Conservation (phyloP, 257 asterid genomes). For the Solanum bulbocastanum region DNA sequence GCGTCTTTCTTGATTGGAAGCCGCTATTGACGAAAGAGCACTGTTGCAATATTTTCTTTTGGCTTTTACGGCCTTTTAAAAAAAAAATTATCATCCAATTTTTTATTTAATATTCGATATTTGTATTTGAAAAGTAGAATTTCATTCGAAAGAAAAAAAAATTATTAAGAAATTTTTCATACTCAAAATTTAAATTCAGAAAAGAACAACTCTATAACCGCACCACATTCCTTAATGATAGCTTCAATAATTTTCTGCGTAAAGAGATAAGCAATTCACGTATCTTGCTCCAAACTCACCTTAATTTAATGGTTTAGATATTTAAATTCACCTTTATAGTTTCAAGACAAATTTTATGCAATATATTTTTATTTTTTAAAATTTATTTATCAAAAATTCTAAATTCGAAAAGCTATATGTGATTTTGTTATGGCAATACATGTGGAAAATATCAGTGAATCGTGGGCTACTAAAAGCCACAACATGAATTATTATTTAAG, state of each 20-base stretch:
- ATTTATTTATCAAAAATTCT: neutral
- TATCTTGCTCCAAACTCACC: neutral
- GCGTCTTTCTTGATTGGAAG: neutral
- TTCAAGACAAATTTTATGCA: neutral
- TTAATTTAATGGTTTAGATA: neutral
- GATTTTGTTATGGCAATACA: neutral
- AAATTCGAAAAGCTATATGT: neutral
- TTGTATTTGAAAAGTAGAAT: no score
- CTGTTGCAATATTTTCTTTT: neutral
- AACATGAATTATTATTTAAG: neutral
- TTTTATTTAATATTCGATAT: no score
- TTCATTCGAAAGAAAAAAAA: no score
- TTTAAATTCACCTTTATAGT: neutral
- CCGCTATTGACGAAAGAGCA: neutral
- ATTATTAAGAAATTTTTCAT: no score
- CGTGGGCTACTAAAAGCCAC: neutral
- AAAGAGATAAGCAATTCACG: neutral
- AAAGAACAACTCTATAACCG: no score
- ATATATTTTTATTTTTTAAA: no score
- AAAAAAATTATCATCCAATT: no score
- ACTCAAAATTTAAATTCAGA: no score
- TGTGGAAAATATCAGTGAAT: neutral
- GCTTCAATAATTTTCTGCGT: no score
- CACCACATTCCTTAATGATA: no score
- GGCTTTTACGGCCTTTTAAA: neutral